These are phyloP conservation scores for Echria macrotheca DNA, from an alignment of 495 filamentous ascomycete species.

Conservation along the genomic window DNA sequence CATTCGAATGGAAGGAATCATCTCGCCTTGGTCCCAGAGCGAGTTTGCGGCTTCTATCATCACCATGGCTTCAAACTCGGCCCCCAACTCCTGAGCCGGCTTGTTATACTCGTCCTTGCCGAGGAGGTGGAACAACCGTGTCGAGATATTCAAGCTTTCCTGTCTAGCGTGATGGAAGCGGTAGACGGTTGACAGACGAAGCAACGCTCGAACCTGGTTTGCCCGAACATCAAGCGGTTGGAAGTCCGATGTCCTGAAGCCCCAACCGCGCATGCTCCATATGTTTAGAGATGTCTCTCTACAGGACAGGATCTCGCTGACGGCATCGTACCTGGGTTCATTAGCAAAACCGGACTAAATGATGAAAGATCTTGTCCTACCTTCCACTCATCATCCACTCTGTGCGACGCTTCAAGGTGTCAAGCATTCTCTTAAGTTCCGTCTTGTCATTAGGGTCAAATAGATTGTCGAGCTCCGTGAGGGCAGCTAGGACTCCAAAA, in stretches of 20 bases:
- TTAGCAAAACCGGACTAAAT: too few relatives aligned
- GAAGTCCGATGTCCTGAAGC: slow-evolving; percentile 57
- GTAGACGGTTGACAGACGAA: slow-evolving; percentile 67
- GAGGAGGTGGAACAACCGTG: slow-evolving; percentile 71
- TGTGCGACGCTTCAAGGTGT: slow-evolving; percentile 57
- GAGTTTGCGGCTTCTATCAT: slow-evolving; percentile 79
- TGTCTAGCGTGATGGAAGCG: slow-evolving; percentile 75
- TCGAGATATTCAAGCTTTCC: slow-evolving; percentile 77
- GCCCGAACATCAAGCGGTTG: slow-evolving; percentile 61
- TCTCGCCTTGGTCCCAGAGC: slow-evolving; percentile 92
- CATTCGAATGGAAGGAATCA: slow-evolving; percentile 84
- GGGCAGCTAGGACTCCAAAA: slow-evolving; percentile 65
- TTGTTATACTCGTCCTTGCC: too few relatives aligned
- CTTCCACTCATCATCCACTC: slow-evolving; percentile 78
- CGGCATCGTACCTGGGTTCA: slow-evolving; percentile 78
- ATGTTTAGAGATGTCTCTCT: slow-evolving; percentile 77
- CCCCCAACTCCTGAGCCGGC: slow-evolving; percentile 57
- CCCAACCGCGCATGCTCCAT: too few relatives aligned
- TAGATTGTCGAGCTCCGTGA: slow-evolving; percentile 79
- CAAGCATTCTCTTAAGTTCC: slow-evolving; percentile 57
- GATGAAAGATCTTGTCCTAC: too few relatives aligned
- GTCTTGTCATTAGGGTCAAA: slow-evolving; percentile 52
- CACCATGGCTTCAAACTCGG: slow-evolving; percentile 70
- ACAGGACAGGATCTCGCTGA: slow-evolving; percentile 73
- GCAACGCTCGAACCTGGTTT: slow-evolving; percentile 65